Percentiles rank a stretch among this genome's conserved stretches.
Evolutionary conservation across 768 basidiomycete genomes (phyloP).

Genomic region (Mycena rebaudengoi): DNA sequence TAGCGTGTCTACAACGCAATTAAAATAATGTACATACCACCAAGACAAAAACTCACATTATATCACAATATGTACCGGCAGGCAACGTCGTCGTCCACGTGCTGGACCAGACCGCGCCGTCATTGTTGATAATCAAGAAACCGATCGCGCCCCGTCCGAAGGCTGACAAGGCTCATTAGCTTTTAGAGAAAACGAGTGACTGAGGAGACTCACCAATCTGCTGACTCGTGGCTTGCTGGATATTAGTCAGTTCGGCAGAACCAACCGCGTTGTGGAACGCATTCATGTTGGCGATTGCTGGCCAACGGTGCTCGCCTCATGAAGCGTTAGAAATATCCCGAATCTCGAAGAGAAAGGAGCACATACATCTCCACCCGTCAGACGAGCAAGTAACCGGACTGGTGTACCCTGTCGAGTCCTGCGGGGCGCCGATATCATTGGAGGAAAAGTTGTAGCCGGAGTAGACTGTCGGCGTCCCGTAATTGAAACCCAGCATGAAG

Average conservation of each 20-base stretch:
- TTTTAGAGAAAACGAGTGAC: not conserved
- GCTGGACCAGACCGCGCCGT: constrained; percentile 45
- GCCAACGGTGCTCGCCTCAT: constrained; percentile 40
- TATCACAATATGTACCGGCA: constrained; percentile 16
- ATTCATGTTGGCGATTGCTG: constrained; percentile 47
- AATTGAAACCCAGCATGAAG: constrained; percentile 21
- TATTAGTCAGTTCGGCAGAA: constrained; percentile 40
- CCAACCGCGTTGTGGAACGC: constrained; percentile 48
- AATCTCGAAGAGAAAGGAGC: constrained; percentile 7
- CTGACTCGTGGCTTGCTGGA: constrained; percentile 29
- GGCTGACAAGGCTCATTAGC: not conserved
- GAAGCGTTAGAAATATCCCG: constrained; percentile 13
- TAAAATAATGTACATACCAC: constrained; percentile 16
- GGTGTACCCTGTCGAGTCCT: constrained; percentile 30
- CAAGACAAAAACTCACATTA: too few relatives aligned
- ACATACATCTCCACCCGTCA: constrained; percentile 24
- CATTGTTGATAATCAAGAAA: constrained; percentile 54
- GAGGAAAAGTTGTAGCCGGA: constrained; percentile 13
- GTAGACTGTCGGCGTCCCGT: constrained; percentile 21
- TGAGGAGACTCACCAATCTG: constrained; percentile 16
- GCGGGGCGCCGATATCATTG: constrained; percentile 18
- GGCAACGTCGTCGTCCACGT: constrained; percentile 45
- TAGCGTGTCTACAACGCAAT: constrained; percentile 14
- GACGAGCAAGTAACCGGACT: constrained; percentile 30
- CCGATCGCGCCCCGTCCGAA: constrained; percentile 46